Evolutionary conservation across 768 basidiomycete genomes (phyloP), one percentile per base, ranked within the genome.

Genomic region (Trametes gibbosa): DNA sequence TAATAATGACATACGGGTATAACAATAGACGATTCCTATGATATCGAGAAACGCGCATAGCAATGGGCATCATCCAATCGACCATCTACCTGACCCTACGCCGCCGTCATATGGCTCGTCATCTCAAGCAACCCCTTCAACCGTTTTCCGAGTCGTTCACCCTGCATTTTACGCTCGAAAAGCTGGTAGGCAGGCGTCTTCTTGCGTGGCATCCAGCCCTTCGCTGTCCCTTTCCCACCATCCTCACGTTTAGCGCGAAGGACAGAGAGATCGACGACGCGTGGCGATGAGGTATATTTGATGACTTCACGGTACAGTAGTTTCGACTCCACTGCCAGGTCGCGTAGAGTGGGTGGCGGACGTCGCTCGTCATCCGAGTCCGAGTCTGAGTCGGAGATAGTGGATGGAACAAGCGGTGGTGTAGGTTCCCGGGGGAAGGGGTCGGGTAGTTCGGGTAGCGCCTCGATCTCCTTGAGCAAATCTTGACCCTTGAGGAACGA

Each of bases 401-500:
- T 78, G 16, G 88, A 90, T 0, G 87, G 78, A 37, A 83, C 83
- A 24, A 89, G 76, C 0, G 87, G 83, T 1, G 90, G 90, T 1
- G 90, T 89, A 5, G 84, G 79, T 12, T 76, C 62, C 46, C 84
- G 75, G 37, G 72, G 69, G 59, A 77, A 59, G 12, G 79, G 78
- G 49, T 77, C 77, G 4, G 81, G 76, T n/a, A 92, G 82, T 0
- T 77, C 76, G 17, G 89, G 90, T 0, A 98, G 78, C 6, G 84
- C 68, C 62, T 89, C 84, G 55, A 98, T 86, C 65, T 93, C 90
- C 51, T 82, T 81, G 58, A 98, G 84, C 0, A 98, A 81, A 66
- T 95, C 93, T 71, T 93, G 91, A 2, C 94, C 92, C 69, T 90
- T 95, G 74, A 98, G 86, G 69, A 92, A 94, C 2, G 92, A 83